Conservation (phyloP, 148 eudicot species). For the Talinum fruticosum region DNA sequence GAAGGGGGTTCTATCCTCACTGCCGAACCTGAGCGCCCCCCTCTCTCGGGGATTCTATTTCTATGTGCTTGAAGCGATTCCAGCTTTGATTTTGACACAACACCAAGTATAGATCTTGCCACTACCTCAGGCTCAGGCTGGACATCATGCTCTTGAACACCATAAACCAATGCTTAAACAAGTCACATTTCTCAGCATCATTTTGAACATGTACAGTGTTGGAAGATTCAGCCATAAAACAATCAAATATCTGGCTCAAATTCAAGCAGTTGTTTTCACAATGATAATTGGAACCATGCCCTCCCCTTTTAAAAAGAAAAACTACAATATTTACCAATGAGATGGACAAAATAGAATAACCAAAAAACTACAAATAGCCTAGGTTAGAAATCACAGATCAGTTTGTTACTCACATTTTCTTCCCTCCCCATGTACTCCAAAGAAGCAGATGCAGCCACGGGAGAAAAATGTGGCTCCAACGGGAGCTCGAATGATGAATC, state of each 20-base stretch:
- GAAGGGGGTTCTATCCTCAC: too few relatives aligned
- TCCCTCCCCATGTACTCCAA: neutral
- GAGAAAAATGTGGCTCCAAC: neutral
- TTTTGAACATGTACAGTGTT: neutral
- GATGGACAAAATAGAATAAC: constrained; percentile 8
- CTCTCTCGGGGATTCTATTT: too few relatives aligned
- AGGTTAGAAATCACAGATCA: neutral
- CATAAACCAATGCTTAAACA: neutral
- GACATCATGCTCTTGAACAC: neutral
- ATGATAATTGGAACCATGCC: neutral
- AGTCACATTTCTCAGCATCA: neutral
- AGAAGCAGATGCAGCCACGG: neutral
- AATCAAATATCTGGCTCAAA: neutral
- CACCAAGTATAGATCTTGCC: too few relatives aligned
- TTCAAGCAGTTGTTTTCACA: neutral
- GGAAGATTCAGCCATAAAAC: neutral
- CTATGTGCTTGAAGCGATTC: too few relatives aligned
- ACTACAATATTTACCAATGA: constrained; percentile 23
- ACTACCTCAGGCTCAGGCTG: too few relatives aligned
- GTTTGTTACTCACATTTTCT: neutral
- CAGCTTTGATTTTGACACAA: too few relatives aligned
- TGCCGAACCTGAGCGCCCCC: too few relatives aligned
- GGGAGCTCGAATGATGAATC: neutral
- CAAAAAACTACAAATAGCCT: neutral
- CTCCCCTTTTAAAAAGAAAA: constrained; percentile 7